A percentile compares a stretch with the other conserved stretches of the same genome.
Evolutionary conservation across 441 rosid genomes (phyloP).

Genomic region (Geranium incanum): DNA sequence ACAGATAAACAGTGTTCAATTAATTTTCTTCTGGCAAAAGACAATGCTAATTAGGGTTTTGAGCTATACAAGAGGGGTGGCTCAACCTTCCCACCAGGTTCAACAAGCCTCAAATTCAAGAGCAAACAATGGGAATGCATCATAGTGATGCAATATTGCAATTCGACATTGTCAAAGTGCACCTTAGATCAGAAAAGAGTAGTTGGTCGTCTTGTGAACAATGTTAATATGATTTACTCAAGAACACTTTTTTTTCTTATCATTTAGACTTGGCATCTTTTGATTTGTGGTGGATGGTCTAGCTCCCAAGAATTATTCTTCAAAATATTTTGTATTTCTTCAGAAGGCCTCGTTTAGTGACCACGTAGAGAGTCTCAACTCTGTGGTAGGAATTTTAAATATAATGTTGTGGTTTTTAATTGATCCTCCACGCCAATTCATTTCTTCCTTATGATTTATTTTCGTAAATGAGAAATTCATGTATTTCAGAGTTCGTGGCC

Average conservation of each 20-base stretch:
- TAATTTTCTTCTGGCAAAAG: no score
- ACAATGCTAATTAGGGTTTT: no score
- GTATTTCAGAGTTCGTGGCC: slow-evolving; percentile 17
- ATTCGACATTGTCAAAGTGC: no score
- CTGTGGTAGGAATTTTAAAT: background rate
- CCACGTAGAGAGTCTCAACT: background rate
- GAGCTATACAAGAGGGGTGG: no score
- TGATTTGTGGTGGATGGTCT: background rate
- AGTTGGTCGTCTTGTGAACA: background rate
- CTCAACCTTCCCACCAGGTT: no score
- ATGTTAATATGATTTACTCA: background rate
- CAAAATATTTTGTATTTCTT: background rate
- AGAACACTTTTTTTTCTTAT: background rate
- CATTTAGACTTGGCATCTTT: background rate
- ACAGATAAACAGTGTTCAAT: no score
- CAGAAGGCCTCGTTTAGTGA: background rate
- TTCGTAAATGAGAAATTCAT: slow-evolving; percentile 5
- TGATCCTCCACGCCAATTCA: background rate
- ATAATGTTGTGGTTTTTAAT: background rate
- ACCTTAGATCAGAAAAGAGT: no score
- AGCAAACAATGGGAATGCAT: no score
- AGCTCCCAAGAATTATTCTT: background rate
- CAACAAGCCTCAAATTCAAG: no score
- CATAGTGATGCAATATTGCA: no score
- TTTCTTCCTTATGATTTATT: slow-evolving; percentile 1